Base-by-base conservation (phyloP, 768 basidiomycete species). In the Lactifluus subvellereus region DNA sequence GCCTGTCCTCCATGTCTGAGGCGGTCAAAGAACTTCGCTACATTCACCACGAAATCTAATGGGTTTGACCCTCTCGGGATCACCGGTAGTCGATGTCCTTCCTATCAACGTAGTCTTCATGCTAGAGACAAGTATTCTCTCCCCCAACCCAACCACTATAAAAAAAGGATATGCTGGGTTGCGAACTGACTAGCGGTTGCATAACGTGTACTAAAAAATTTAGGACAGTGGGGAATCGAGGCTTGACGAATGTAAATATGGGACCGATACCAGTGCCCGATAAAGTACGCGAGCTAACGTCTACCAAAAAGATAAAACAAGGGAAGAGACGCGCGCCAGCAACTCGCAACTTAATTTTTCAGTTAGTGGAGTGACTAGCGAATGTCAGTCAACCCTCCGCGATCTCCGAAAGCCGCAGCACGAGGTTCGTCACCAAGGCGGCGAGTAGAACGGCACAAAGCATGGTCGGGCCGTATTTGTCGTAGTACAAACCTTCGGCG, bases 401-500 rank as follows among this genome's bases (percentile, higher is more conserved):
- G 8, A 88, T 79, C 72, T 89, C 84, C 13, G 79, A 73, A 59
- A 85, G 68, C 60, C 91, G 77, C 68, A 94, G 73, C 22, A 80
- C 87, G 66, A 95, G 82, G 71, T 95, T 95, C 65, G 86, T 82
- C 22, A 81, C 80, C 56, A 94, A 74, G 18, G 91, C 89, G 40
- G 78, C 74, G 60, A 89, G 81, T 49, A 97, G 74, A 45, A 87
- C 79, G 30, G 83, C 66, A 66, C 89, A 91, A 27, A 96, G 77
- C 4, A 86, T 71, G 1, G 88, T 90, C 42, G 93, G 92, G 0
- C 93, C 91, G 66, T 87, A 92, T 74, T 86, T 88, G 76, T 96
- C 93, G 71, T 94, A 92, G 74, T 96, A 96, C 56, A 92, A 67
- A 27, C 91, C 89, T 59, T 88, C 85, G 0, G 92, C 91, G 35